Evolutionary conservation across 2,329 filamentous ascomycete genomes (phyloP).

Genomic region (Lojkania enalia): DNA sequence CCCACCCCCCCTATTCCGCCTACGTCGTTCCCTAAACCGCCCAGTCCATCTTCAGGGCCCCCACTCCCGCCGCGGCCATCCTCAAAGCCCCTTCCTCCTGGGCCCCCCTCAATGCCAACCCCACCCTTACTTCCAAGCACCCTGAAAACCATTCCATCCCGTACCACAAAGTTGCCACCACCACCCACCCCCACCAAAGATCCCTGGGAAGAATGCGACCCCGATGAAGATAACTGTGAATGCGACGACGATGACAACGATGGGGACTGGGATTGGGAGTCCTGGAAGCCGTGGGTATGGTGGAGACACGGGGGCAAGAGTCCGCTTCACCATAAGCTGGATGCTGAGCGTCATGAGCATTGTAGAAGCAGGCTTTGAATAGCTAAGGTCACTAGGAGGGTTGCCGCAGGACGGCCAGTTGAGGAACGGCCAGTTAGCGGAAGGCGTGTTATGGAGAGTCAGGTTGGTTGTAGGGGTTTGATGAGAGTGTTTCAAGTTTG

Average conservation of each 20-base stretch:
- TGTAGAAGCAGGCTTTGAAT: too few relatives aligned
- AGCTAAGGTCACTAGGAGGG: too few relatives aligned
- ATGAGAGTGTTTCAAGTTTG: too few relatives aligned
- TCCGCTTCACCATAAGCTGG: too few relatives aligned
- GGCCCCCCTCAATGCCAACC: not conserved
- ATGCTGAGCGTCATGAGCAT: too few relatives aligned
- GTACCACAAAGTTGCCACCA: constrained; percentile 2
- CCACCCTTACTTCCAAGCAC: not conserved
- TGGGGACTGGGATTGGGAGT: constrained; percentile 6
- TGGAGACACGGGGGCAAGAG: not conserved
- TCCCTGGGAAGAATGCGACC: constrained; percentile 4
- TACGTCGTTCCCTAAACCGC: not conserved
- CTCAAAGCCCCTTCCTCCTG: constrained; percentile 1
- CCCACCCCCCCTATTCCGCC: constrained; percentile 1
- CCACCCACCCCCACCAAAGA: constrained; percentile 9
- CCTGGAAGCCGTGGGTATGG: constrained; percentile 4
- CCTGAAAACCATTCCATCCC: constrained; percentile 5
- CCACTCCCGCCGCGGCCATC: not conserved
- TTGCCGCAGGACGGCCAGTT: too few relatives aligned
- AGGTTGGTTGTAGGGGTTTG: too few relatives aligned
- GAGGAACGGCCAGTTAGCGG: too few relatives aligned
- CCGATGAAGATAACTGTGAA: constrained; percentile 6
- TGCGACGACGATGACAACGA: constrained; percentile 5
- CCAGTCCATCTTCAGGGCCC: not conserved
- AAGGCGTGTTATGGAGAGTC: too few relatives aligned